Percentiles rank a stretch among this genome's conserved stretches.
These are phyloP conservation scores for Cerioporus squamosus DNA, from an alignment of 1,284 basidiomycete species.

Conservation along the genomic window DNA sequence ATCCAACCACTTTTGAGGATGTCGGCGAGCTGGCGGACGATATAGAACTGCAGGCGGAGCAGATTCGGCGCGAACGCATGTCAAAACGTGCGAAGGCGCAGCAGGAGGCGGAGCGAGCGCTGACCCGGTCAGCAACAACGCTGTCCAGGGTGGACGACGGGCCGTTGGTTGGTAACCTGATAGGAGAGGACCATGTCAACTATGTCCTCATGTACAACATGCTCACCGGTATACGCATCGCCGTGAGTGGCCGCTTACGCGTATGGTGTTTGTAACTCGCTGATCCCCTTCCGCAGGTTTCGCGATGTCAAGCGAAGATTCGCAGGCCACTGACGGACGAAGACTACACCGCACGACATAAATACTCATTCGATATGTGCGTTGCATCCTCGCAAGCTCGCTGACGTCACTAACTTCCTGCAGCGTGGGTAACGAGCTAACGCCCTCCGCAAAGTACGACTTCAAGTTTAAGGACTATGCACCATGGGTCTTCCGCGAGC, in stretches of 20 bases:
- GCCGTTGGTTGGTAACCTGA: conserved; percentile 91
- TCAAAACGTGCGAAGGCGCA: conserved; percentile 71
- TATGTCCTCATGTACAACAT: conserved; percentile 99
- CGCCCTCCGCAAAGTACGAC: conserved; percentile 94
- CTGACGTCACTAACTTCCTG: conserved; percentile 16
- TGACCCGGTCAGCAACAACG: conserved; percentile 42
- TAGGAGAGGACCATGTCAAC: conserved; percentile 97
- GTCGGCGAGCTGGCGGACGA: conserved; percentile 53
- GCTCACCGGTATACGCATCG: conserved; percentile 97
- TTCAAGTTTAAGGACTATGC: conserved; percentile 99
- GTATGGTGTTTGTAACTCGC: conserved; percentile 23
- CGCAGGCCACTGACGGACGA: conserved; percentile 83
- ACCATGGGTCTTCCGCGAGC: conserved; percentile 95
- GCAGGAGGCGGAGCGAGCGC: conserved; percentile 52
- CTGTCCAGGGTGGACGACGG: conserved; percentile 42
- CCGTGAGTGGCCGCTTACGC: conserved; percentile 52
- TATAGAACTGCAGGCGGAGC: conserved; percentile 84
- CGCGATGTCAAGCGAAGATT: conserved; percentile 95
- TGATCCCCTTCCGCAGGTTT: conserved; percentile 63
- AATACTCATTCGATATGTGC: conserved; percentile 97
- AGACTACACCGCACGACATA: conserved; percentile 91
- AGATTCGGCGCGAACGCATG: conserved; percentile 77
- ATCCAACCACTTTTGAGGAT: conserved; percentile 30
- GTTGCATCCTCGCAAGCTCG: conserved; percentile 34
- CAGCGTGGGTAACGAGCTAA: conserved; percentile 95